Percentiles rank a stretch among this genome's conserved stretches.
phyloP scores from a whole-genome alignment of 2,329 filamentous ascomycete genomes.

The Fusarium redolens region DNA sequence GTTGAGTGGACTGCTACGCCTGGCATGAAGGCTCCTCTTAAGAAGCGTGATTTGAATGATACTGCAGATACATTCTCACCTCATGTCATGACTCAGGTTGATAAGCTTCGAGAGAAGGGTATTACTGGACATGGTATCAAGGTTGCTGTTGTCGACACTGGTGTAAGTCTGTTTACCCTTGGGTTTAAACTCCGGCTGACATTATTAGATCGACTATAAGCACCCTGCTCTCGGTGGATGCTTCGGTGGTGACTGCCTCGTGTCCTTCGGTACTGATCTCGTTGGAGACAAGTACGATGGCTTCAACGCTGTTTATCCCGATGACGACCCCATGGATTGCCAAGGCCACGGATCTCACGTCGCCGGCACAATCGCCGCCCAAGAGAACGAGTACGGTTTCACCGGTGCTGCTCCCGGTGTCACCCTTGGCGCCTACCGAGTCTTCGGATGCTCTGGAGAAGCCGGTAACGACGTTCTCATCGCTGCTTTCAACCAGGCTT shows the following conservation, averaged over 20 bases:
- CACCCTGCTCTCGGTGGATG: constrained; percentile 73
- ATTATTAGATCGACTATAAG: constrained; percentile 65
- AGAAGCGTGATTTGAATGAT: constrained; percentile 11
- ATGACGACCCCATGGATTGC: constrained; percentile 65
- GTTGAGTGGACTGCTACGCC: constrained; percentile 46
- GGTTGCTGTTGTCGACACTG: constrained; percentile 65
- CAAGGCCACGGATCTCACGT: constrained; percentile 71
- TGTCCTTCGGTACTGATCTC: constrained; percentile 67
- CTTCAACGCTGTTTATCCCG: constrained; percentile 54
- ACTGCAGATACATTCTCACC: constrained; percentile 56
- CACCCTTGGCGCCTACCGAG: constrained; percentile 65
- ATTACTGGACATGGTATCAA: constrained; percentile 63
- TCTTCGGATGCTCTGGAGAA: constrained; percentile 65
- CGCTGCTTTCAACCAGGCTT: constrained; percentile 68
- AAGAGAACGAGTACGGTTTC: constrained; percentile 64
- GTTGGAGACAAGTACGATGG: constrained; percentile 65
- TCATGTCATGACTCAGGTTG: constrained; percentile 67
- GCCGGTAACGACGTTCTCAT: constrained; percentile 67
- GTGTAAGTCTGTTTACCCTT: constrained; percentile 52
- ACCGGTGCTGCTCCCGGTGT: constrained; percentile 68
- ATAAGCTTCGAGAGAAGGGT: constrained; percentile 62
- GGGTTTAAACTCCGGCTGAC: background rate
- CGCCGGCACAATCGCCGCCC: constrained; percentile 70
- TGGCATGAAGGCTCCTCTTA: constrained; percentile 25
- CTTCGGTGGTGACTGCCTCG: constrained; percentile 69